Evolutionary conservation across 306 rosid genomes (phyloP).

Genomic region (Glycine tomentella): DNA sequence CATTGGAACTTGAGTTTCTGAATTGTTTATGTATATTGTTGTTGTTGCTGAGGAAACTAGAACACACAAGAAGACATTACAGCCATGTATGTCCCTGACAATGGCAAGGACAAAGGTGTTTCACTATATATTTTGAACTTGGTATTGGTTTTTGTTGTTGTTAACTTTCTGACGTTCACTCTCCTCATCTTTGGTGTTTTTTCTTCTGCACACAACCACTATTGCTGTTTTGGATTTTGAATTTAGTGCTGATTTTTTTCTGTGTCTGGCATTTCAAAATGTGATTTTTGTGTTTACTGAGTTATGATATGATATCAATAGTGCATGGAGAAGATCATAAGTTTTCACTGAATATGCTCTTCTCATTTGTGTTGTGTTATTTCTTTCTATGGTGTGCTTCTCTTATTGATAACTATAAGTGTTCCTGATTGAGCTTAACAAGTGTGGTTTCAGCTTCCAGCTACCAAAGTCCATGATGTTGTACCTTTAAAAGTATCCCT

Average conservation of each 20-base stretch:
- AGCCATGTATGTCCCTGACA: neutral
- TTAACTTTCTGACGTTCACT: neutral
- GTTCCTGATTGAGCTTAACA: constrained; percentile 30
- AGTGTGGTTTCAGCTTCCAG: constrained; percentile 45
- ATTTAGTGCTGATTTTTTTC: constrained; percentile 6
- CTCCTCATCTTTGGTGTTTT: neutral
- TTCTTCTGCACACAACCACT: neutral
- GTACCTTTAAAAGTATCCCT: constrained; percentile 18
- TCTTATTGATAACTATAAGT: neutral
- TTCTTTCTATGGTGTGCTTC: neutral
- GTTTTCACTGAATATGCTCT: constrained; percentile 15
- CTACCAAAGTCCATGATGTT: constrained; percentile 22
- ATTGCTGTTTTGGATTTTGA: constrained; percentile 18
- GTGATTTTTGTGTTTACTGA: constrained; percentile 9
- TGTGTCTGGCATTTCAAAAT: neutral
- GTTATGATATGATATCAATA: neutral
- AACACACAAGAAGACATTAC: neutral
- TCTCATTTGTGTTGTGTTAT: neutral
- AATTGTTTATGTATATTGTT: constrained; percentile 28
- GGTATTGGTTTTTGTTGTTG: neutral
- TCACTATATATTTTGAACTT: neutral
- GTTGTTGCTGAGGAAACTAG: neutral
- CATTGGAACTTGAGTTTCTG: constrained; percentile 29
- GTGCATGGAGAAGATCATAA: constrained; percentile 2
- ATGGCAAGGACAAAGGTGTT: constrained; percentile 13